Conservation (phyloP, 176 grass and related monocot genomes). For the Rhynchospora tenuis region DNA sequence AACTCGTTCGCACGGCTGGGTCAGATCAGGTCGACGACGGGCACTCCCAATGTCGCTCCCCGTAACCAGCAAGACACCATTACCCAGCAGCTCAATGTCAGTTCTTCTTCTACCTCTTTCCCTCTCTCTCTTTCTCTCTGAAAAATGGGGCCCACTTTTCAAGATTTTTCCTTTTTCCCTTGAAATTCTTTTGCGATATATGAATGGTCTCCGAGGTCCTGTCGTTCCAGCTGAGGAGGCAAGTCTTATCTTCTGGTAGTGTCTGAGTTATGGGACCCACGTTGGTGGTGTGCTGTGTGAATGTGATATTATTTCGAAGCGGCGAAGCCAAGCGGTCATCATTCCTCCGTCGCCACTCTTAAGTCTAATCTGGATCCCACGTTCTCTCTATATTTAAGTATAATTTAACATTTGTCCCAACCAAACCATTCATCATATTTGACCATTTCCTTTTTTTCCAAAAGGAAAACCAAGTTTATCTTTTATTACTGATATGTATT, state of each 20-base stretch:
- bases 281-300: not conserved
- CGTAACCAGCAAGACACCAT: slow-evolving; percentile 91
- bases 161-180: not conserved
- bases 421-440: too few relatives aligned
- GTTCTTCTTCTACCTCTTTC: not conserved
- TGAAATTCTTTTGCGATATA: not conserved
- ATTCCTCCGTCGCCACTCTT: not conserved
- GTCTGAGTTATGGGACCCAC: not conserved
- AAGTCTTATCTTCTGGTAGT: not conserved
- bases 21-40: slow-evolving; percentile 36
- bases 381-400: not conserved
- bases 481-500: too few relatives aligned
- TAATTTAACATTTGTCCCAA: too few relatives aligned
- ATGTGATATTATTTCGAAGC: not conserved
- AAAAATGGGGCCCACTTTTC: not conserved
- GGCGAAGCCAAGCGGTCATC: not conserved
- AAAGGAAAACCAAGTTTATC: too few relatives aligned
- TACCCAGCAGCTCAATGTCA: slow-evolving; percentile 78
- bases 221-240: not conserved
- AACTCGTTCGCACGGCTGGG: slow-evolving; percentile 90
- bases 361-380: not conserved
- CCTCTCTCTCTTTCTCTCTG: too few relatives aligned
- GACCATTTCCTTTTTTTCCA: too few relatives aligned
- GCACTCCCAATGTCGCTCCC: slow-evolving; percentile 36
- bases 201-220: not conserved